These are phyloP conservation scores for California macrophylla DNA, from an alignment of 441 rosid species.

Conservation along the genomic window DNA sequence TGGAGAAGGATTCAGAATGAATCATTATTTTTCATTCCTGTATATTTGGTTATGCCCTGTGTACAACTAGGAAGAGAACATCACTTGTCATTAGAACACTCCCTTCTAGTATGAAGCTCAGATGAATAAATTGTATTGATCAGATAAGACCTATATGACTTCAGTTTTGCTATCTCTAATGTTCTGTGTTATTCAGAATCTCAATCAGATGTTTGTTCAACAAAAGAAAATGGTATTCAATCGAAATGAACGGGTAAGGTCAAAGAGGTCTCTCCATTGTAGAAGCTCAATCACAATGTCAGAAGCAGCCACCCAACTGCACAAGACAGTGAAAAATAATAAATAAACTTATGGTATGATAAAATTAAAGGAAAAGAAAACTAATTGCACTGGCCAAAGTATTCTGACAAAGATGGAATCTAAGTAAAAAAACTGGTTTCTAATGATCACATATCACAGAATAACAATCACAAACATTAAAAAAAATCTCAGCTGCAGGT, in stretches of 20 bases:
- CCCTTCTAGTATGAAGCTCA: neutral
- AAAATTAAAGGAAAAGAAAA: neutral
- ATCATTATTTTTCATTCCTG: slow-evolving; percentile 8
- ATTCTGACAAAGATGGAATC: neutral
- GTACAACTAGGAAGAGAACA: neutral
- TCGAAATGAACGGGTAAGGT: neutral
- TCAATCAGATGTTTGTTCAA: neutral
- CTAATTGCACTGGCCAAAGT: neutral
- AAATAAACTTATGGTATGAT: neutral
- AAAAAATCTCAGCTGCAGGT: neutral
- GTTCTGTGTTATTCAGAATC: neutral
- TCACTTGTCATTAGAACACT: neutral
- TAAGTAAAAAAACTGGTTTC: neutral
- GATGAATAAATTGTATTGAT: neutral
- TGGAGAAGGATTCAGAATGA: slow-evolving; percentile 29
- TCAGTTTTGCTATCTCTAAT: neutral
- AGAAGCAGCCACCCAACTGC: neutral
- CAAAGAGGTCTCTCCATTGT: neutral
- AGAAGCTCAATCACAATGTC: neutral
- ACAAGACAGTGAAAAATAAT: neutral
- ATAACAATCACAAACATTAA: neutral
- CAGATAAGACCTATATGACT: neutral
- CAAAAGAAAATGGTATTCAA: neutral
- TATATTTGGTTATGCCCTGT: slow-evolving; percentile 10
- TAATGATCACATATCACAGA: neutral